phyloP scores from a whole-genome alignment of 805 yeast genomes.

The Kockiozyma suomiensis region DNA sequence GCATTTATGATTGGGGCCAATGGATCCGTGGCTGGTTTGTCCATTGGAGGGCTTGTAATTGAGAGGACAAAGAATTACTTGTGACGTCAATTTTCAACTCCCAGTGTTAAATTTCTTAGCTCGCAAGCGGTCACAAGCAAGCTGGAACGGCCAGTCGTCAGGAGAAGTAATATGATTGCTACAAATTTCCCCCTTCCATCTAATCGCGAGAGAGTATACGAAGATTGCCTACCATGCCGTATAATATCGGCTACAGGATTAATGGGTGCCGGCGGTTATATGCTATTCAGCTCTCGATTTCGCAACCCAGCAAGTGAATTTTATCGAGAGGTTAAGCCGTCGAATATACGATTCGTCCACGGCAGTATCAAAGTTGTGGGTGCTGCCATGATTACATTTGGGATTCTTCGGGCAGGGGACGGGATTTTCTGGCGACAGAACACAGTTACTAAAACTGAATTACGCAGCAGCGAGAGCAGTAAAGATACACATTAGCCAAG shows the following conservation, averaged over 20 bases:
- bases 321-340: conserved; percentile 27
- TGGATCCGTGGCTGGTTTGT: neutral
- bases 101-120: no score
- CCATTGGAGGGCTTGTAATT: no score
- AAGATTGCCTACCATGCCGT: conserved; percentile 29
- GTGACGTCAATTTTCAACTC: no score
- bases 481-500: no score
- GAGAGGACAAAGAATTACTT: no score
- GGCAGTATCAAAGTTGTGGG: conserved; percentile 12
- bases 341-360: conserved; percentile 16
- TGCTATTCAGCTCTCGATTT: conserved; percentile 23
- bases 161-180: conserved; percentile 11
- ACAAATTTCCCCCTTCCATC: conserved; percentile 29
- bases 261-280: conserved; percentile 21
- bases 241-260: conserved; percentile 15
- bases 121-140: no score
- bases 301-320: conserved; percentile 23
- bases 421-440: conserved; percentile 33
- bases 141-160: no score
- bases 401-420: conserved; percentile 30
- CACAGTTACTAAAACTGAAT: neutral
- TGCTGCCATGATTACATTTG: conserved; percentile 12
- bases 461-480: conserved; percentile 1
- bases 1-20: conserved; percentile 19
- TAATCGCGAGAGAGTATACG: conserved; percentile 10